Conservation (phyloP, 1,284 basidiomycete species). For the Puccinia brachypodii region DNA sequence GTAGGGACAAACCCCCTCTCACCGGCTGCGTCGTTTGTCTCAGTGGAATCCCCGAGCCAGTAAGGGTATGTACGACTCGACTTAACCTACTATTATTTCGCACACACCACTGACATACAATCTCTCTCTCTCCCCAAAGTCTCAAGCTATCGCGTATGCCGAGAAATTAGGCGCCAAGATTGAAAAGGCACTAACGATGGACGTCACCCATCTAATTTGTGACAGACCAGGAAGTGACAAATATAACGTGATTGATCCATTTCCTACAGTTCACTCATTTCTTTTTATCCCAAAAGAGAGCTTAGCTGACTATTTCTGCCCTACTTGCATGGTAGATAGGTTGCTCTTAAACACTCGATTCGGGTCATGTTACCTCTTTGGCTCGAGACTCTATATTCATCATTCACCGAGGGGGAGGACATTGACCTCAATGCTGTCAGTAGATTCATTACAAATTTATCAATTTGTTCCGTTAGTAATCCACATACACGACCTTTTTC, state of each 20-base stretch:
- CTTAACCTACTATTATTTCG: background rate
- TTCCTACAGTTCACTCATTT: background rate
- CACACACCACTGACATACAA: background rate
- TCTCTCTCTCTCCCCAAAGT: background rate
- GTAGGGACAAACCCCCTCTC: conserved; percentile 31
- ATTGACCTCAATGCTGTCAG: conserved; percentile 35
- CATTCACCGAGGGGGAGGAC: conserved; percentile 44
- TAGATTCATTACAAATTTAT: background rate
- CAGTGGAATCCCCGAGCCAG: conserved; percentile 36
- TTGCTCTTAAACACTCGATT: conserved; percentile 23
- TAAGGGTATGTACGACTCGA: background rate
- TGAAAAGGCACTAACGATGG: conserved; percentile 30
- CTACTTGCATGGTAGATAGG: conserved; percentile 31
- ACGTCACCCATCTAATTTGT: conserved; percentile 47
- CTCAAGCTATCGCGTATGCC: conserved; percentile 37
- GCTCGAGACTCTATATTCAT: conserved; percentile 45
- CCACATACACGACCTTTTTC: background rate
- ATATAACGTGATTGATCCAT: conserved; percentile 35
- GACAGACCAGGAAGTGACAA: conserved; percentile 41
- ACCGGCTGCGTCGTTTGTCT: conserved; percentile 38
- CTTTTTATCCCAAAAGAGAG: background rate
- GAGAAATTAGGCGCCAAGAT: conserved; percentile 37
- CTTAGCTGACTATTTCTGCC: background rate
- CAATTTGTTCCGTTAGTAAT: background rate
- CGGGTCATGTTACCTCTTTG: conserved; percentile 40